phyloP scores from a whole-genome alignment of 1,284 basidiomycete genomes.

The Sporisorium exsertum region DNA sequence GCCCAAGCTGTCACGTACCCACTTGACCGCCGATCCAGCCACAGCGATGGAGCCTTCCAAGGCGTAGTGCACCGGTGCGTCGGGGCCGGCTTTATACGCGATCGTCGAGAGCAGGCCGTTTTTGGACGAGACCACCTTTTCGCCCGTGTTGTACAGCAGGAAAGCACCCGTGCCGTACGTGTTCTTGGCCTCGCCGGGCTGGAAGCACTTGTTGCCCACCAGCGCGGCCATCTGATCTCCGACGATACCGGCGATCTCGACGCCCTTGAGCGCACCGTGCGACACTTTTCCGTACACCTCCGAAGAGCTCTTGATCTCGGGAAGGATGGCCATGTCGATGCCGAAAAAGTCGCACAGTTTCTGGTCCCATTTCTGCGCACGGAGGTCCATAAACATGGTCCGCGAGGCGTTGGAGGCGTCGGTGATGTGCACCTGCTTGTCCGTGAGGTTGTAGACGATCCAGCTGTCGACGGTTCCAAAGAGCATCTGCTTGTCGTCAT shows the following conservation, averaged over 20 bases:
- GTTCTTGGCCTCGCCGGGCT: constrained; percentile 69
- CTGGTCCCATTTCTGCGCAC: constrained; percentile 84
- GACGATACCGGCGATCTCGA: constrained; percentile 89
- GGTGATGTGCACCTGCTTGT: constrained; percentile 86
- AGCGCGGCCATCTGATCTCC: constrained; percentile 98
- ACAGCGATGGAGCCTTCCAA: constrained; percentile 95
- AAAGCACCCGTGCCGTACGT: constrained; percentile 86
- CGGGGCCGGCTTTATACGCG: constrained; percentile 89
- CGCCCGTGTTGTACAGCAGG: constrained; percentile 91
- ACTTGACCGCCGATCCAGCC: constrained; percentile 94
- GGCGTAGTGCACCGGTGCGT: constrained; percentile 85
- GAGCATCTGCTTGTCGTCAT: constrained; percentile 82
- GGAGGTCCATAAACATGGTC: constrained; percentile 89
- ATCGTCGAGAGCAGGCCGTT: constrained; percentile 93
- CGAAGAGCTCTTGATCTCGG: constrained; percentile 88
- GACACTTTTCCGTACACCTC: constrained; percentile 86
- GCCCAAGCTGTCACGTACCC: constrained; percentile 89
- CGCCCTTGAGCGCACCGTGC: constrained; percentile 78
- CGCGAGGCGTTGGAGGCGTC: constrained; percentile 98
- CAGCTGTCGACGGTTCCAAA: constrained; percentile 98
- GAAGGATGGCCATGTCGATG: constrained; percentile 81
- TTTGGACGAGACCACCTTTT: constrained; percentile 83
- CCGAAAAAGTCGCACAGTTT: constrained; percentile 88
- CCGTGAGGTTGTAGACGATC: constrained; percentile 91
- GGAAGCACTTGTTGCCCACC: constrained; percentile 84